Conservation (phyloP, 2,329 filamentous ascomycete species). For the Clarireedia homoeocarpa region DNA sequence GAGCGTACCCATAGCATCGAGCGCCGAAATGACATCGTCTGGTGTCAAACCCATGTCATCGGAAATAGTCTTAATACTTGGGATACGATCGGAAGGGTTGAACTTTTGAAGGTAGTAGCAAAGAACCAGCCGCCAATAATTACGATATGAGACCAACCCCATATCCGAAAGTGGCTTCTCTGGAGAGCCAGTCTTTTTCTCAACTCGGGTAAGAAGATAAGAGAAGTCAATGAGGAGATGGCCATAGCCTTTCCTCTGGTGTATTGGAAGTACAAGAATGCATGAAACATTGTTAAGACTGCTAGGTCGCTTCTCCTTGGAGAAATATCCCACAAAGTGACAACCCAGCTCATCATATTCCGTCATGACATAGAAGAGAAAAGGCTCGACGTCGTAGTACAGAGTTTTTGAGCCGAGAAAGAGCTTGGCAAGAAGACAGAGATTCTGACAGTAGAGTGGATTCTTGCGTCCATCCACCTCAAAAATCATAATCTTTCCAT, state of each 20-base stretch:
- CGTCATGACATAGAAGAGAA: constrained; percentile 94
- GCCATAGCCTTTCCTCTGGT: constrained; percentile 94
- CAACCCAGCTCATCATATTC: constrained; percentile 88
- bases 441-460: constrained; percentile 96
- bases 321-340: constrained; percentile 98
- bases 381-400: constrained; percentile 96
- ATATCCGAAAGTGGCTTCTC: constrained; percentile 98
- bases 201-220: constrained; percentile 87
- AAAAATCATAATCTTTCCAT: constrained; percentile 87
- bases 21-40: constrained; percentile 88
- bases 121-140: constrained; percentile 89
- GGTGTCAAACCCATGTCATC: constrained; percentile 90
- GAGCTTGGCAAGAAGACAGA: constrained; percentile 90
- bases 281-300: constrained; percentile 97
- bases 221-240: constrained; percentile 97
- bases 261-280: constrained; percentile 90
- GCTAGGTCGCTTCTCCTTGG: constrained; percentile 92
- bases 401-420: constrained; percentile 98
- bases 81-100: constrained; percentile 41
- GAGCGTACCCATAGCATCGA: constrained; percentile 83
- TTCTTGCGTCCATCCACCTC: constrained; percentile 97
- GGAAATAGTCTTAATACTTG: constrained; percentile 64
- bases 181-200: constrained; percentile 88
- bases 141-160: constrained; percentile 93
- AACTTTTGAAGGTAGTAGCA: constrained; percentile 73